Evolutionary conservation across 2,329 filamentous ascomycete genomes (phyloP).

Genomic region (Didymella exigua): DNA sequence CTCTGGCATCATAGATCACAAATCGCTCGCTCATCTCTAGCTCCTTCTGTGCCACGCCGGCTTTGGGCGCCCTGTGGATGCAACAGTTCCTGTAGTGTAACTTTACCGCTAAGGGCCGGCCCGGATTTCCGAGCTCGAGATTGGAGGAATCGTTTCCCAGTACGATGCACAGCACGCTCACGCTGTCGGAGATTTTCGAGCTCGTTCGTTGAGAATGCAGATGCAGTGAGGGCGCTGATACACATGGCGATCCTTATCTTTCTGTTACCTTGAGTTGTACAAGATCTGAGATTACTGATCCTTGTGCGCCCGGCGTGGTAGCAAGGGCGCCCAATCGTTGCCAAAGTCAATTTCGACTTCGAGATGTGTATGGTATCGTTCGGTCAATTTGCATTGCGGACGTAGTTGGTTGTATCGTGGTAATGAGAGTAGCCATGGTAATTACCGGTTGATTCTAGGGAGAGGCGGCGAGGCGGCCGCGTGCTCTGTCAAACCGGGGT

Average conservation of each 20-base stretch:
- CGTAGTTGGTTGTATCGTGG: neutral
- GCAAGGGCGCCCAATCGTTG: neutral
- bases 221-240: neutral
- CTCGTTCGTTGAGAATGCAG: neutral
- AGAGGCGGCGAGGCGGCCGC: neutral
- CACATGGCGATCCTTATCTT: slow-evolving; percentile 3
- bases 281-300: slow-evolving; percentile 3
- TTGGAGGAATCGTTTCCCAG: neutral
- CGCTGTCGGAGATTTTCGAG: neutral
- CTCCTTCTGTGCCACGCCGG: neutral
- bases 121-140: neutral
- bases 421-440: neutral
- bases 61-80: neutral
- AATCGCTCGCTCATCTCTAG: neutral
- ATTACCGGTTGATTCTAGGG: neutral
- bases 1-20: neutral
- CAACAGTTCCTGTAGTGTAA: neutral
- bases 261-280: slow-evolving; percentile 4
- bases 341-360: neutral
- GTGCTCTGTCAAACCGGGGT: neutral
- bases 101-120: neutral
- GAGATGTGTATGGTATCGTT: neutral
- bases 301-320: neutral
- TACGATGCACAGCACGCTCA: neutral
- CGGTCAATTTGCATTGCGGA: neutral